Conservation (phyloP, 768 basidiomycete genomes). For the Tylopilus vinaceipallidus region DNA sequence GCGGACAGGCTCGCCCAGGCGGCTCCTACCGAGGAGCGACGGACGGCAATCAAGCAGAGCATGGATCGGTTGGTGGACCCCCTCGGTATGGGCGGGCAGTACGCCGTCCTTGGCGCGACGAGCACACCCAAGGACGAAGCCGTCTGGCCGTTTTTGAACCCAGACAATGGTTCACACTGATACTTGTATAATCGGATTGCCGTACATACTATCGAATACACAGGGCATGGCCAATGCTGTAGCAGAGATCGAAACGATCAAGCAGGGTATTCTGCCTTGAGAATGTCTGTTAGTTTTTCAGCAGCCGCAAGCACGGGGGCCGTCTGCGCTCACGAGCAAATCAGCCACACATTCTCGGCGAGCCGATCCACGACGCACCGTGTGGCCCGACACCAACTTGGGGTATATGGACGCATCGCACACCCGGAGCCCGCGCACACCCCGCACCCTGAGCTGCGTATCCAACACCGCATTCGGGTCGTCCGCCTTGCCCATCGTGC, state of each 20-base stretch:
- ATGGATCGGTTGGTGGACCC: conserved; percentile 75
- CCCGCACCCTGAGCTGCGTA: conserved; percentile 41
- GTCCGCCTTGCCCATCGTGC: conserved; percentile 39
- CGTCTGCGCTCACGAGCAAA: conserved; percentile 14
- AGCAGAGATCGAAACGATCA: neutral
- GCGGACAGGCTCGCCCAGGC: conserved; percentile 57
- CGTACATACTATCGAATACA: too few species aligned
- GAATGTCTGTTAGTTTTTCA: conserved; percentile 34
- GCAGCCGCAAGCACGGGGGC: conserved; percentile 32
- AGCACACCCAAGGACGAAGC: conserved; percentile 9
- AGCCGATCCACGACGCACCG: conserved; percentile 25
- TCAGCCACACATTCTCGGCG: neutral
- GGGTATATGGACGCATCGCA: conserved; percentile 49
- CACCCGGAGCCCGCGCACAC: conserved; percentile 40
- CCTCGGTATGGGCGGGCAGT: conserved; percentile 84
- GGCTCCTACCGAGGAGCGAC: conserved; percentile 49
- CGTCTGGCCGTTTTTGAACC: conserved; percentile 34
- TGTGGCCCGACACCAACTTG: conserved; percentile 43
- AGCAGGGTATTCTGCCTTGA: conserved; percentile 26
- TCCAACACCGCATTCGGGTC: conserved; percentile 43
- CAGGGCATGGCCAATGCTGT: too few species aligned
- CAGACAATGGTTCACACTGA: neutral
- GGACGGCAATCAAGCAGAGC: conserved; percentile 52
- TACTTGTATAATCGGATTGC: neutral
- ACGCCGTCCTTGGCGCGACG: conserved; percentile 69